Evolutionary conservation across 345 rosid species (phyloP), one percentile per base, ranked within the genome.

Genomic region (Sisymbrium irio): DNA sequence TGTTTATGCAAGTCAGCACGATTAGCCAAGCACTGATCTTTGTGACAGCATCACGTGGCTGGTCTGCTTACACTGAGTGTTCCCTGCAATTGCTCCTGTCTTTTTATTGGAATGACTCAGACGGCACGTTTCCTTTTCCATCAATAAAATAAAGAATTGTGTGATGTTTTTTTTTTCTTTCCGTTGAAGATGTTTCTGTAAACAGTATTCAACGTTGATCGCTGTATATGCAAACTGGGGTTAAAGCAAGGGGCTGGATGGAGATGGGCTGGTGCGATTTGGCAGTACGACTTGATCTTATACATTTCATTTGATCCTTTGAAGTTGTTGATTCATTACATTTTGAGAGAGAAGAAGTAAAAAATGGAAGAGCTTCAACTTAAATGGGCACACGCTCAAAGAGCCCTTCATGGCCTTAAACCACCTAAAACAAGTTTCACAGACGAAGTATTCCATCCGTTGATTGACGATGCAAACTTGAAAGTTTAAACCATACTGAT

Each of bases 1-100:
- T 90, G 11, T 88, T 85, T 71, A 79, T 90, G 6, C 96, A 90
- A 86, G 96, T 90, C 53, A 90, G 96, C 66, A 86, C 83, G 14
- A 74, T 88, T 40, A 90, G 96, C 76, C 96, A 90, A 81, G 96
- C 96, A 47, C 84, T 90, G 9, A 90, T 90, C 65, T 88, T 88
- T 39, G 90, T 88, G 18, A 86, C 93, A 9, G 79, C 93, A 58
- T 88, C 93, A 4, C 89, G 92, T 67, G 80, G 93, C 77, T 90
- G 91, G 93, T 88, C 96, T 44, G n/a, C n/a, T n/a, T 88, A 2
- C 4, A 51, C 77, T 35, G 93, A 88, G 67, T 88, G 91, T 67
- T 93, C 96, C 6, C 90, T 90, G 17, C 66, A 85, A n/a, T 77
- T 86, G 20, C 25, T 75, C 15, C 1, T 72, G 15, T 0, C 4